Evolutionary conservation across 1,284 basidiomycete species (phyloP), one percentile per base, ranked within the genome.

Genomic region (Cryptococcus jaspeensis): DNA sequence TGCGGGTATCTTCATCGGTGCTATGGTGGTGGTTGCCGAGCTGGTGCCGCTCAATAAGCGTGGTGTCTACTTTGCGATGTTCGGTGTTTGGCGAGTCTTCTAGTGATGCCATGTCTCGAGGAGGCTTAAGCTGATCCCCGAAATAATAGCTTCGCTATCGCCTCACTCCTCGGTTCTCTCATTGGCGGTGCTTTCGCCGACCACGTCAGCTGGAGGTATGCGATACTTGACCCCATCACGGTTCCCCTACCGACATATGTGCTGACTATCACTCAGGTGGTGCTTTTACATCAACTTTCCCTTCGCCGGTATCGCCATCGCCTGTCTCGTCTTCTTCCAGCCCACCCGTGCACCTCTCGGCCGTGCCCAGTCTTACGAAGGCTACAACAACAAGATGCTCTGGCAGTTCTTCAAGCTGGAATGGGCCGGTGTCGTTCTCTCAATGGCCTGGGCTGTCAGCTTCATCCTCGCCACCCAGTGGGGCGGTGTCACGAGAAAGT

Each of bases 111-210:
- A 23, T 35, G n/a, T 18, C 23, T 18, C 28, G 9, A 32, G 28
- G 28, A 32, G 28, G n/a, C n/a, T n/a, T n/a, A n/a, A n/a, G n/a
- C 28, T 32, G 9, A 4, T 8, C 20, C 22, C 16, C 49, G 39
- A 28, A n/a, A n/a, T n/a, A 44, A 49, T 52, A 69, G 78, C 51
- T 79, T 80, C 52, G 78, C 75, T 20, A 61, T 80, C 18, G 72
- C 75, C 5, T 73, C 66, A 22, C 71, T 80, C 44, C 59, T 79
- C 36, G 79, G 79, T 8, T 78, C 79, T 5, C 65, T 80, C 1
- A 58, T 80, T 2, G 78, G 78, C n/a, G 80, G 80, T 20, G 79
- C 75, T 1, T 79, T 80, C 48, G 61, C 75, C 2, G 79, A 81
- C 58, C 73, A 78, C 53, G 75, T 77, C 25, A 66, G 69, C 1